Percentiles rank a stretch among this genome's conserved stretches.
phyloP scores from a whole-genome alignment of 768 basidiomycete species.

The Lentinula detonsa region DNA sequence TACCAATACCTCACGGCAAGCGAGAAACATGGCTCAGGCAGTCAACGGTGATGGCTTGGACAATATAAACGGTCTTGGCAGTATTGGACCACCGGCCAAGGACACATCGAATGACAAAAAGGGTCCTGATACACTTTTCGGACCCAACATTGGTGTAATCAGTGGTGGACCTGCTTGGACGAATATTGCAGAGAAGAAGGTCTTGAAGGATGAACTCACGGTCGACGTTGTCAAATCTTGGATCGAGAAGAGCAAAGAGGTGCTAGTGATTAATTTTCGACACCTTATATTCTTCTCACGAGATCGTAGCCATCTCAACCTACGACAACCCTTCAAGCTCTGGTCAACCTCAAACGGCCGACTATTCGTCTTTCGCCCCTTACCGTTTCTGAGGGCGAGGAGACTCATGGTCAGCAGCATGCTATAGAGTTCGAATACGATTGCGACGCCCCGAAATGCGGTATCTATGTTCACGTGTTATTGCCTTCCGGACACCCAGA shows the following conservation, averaged over 20 bases:
- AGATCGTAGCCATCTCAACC: conserved; percentile 60
- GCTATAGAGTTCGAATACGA: conserved; percentile 91
- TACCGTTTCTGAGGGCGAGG: conserved; percentile 38
- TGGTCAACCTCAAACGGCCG: conserved; percentile 92
- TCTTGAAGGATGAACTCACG: conserved; percentile 64
- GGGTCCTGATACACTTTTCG: conserved; percentile 80
- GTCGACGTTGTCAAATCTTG: conserved; percentile 77
- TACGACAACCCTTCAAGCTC: conserved; percentile 89
- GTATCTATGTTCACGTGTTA: conserved; percentile 72
- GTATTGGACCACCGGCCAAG: conserved; percentile 4
- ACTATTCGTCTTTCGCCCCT: conserved; percentile 74
- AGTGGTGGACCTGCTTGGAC: conserved; percentile 70
- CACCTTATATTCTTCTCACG: conserved; percentile 4
- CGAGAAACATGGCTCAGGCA: conserved; percentile 43
- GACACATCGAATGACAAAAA: conserved; percentile 40
- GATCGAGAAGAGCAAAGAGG: conserved; percentile 87
- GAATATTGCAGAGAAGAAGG: conserved; percentile 52
- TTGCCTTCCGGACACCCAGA: conserved; percentile 62
- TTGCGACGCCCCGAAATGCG: conserved; percentile 82
- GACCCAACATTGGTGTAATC: conserved; percentile 82
- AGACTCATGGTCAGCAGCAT: conserved; percentile 48
- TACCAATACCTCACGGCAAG: conserved; percentile 39
- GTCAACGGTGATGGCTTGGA: conserved; percentile 17
- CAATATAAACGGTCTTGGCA: conserved; percentile 23
- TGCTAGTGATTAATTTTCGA: conserved; percentile 25